Conservation (phyloP, 208 protist genomes). For the Blastocrithidia nonstop region DNA sequence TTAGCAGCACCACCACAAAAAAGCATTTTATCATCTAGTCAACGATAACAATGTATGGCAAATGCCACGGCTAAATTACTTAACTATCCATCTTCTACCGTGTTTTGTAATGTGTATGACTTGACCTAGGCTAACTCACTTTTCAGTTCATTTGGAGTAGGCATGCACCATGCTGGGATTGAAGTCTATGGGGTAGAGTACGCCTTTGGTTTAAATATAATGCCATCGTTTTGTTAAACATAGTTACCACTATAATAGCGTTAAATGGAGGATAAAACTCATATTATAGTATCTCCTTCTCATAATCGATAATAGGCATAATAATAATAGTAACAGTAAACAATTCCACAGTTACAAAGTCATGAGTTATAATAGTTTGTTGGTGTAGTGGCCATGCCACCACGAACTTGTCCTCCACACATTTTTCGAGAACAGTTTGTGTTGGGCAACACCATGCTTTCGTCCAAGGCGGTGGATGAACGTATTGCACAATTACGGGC, state of each 20-base stretch:
- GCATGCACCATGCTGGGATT: constrained; percentile 50
- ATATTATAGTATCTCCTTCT: too few species aligned
- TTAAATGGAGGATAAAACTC: too few species aligned
- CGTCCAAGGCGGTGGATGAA: constrained; percentile 10
- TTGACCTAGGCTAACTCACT: constrained; percentile 20
- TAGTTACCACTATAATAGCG: too few species aligned
- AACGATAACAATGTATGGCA: background rate
- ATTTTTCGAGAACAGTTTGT: constrained; percentile 56
- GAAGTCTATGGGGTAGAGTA: constrained; percentile 55
- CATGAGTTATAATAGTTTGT: constrained; percentile 20
- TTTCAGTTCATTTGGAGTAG: constrained; percentile 32
- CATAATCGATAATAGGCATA: too few species aligned
- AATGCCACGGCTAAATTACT: background rate
- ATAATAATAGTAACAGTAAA: too few species aligned
- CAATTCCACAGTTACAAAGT: too few species aligned
- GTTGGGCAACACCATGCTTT: constrained; percentile 35
- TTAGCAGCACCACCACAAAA: too few species aligned
- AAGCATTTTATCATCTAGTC: too few species aligned
- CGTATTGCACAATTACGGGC: constrained; percentile 12
- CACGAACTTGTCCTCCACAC: constrained; percentile 30
- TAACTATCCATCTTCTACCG: constrained; percentile 13
- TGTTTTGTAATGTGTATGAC: constrained; percentile 68
- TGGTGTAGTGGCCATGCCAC: constrained; percentile 22
- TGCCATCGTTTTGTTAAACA: too few species aligned
- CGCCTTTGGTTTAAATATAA: too few species aligned